Evolutionary conservation across 805 yeast genomes (phyloP).

Genomic region (Saturnispora dispora): DNA sequence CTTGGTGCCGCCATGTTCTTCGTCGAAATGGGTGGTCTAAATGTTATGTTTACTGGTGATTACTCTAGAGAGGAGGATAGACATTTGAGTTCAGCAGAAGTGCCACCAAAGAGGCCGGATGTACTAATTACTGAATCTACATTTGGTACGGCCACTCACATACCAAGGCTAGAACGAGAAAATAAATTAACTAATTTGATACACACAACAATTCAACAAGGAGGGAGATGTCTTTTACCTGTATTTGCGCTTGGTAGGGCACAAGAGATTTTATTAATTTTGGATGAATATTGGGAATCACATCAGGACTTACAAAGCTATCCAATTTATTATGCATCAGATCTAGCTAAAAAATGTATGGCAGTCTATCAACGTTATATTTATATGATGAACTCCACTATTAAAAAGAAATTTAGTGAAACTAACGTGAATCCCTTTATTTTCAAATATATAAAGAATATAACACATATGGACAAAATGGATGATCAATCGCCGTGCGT

Average conservation of each 20-base stretch:
- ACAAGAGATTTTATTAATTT: conserved; percentile 79
- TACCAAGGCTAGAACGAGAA: conserved; percentile 82
- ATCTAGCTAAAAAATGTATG: conserved; percentile 90
- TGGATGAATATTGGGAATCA: conserved; percentile 90
- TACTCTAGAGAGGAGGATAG: conserved; percentile 94
- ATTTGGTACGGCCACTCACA: conserved; percentile 96
- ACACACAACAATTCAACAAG: conserved; percentile 74
- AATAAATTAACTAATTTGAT: conserved; percentile 68
- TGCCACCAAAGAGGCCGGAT: conserved; percentile 83
- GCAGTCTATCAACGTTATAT: conserved; percentile 95
- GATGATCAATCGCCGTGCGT: conserved; percentile 96
- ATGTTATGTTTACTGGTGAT: conserved; percentile 89
- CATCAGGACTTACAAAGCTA: conserved; percentile 76
- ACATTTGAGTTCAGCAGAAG: conserved; percentile 90
- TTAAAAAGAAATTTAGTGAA: conserved; percentile 65
- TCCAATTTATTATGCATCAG: conserved; percentile 85
- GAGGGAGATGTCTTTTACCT: conserved; percentile 88
- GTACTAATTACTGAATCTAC: conserved; percentile 90
- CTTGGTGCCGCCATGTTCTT: conserved; percentile 98
- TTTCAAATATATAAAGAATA: conserved; percentile 74
- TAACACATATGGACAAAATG: conserved; percentile 71
- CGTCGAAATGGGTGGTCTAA: conserved; percentile 87
- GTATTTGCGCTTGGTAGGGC: conserved; percentile 97
- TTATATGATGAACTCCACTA: conserved; percentile 93
- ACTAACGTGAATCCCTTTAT: conserved; percentile 83